These are phyloP conservation scores for Pichia rugopelliculosa DNA, from an alignment of 805 yeast species.

Conservation along the genomic window DNA sequence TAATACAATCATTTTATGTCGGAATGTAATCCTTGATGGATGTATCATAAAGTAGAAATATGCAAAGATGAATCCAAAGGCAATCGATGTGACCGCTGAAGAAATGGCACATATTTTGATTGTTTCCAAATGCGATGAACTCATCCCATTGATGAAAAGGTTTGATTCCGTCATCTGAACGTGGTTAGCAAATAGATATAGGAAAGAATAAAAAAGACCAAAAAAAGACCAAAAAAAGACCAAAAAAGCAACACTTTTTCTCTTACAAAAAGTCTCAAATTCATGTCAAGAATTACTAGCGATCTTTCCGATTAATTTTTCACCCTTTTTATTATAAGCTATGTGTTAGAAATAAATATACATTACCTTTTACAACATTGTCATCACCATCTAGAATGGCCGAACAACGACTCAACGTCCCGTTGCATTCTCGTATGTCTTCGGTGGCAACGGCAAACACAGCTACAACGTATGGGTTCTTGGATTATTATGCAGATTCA, in stretches of 20 bases:
- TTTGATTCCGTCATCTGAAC: too few species aligned
- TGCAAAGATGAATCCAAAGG: constrained; percentile 51
- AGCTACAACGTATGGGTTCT: constrained; percentile 1
- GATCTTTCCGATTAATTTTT: too few species aligned
- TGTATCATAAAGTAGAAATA: constrained; percentile 58
- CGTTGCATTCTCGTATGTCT: neutral
- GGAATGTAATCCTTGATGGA: constrained; percentile 52
- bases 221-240: too few species aligned
- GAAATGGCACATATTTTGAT: constrained; percentile 39
- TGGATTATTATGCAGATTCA: constrained; percentile 5
- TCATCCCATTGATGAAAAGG: neutral
- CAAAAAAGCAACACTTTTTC: too few species aligned
- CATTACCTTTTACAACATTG: too few species aligned
- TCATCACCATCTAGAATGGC: too few species aligned
- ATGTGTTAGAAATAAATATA: too few species aligned
- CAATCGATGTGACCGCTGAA: constrained; percentile 42
- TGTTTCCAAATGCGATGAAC: constrained; percentile 11
- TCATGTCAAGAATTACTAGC: too few species aligned
- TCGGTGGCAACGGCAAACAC: constrained; percentile 1
- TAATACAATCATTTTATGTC: constrained; percentile 63
- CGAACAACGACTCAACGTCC: neutral
- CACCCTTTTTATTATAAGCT: too few species aligned
- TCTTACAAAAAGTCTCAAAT: too few species aligned
- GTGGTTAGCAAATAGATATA: too few species aligned
- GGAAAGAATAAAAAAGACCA: too few species aligned